A percentile compares a stretch with the other conserved stretches of the same genome.
phyloP scores from a whole-genome alignment of 768 basidiomycete species.

The Paxillus ammoniavirescens region DNA sequence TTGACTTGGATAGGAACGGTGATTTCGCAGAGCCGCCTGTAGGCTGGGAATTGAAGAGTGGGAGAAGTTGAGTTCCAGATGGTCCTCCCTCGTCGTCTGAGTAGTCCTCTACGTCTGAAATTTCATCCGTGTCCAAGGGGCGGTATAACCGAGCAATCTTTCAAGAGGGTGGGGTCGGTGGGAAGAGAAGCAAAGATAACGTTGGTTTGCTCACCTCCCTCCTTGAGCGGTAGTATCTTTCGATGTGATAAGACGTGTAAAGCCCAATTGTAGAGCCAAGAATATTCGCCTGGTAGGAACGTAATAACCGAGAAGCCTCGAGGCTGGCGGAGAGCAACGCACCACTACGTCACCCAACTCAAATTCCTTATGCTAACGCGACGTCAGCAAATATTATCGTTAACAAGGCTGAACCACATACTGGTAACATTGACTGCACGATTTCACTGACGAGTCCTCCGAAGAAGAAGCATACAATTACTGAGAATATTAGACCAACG shows the following conservation, averaged over 20 bases:
- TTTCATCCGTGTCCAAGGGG: conserved; percentile 55
- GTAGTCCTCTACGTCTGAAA: conserved; percentile 52
- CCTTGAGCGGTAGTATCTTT: conserved; percentile 73
- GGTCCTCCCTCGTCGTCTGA: conserved; percentile 42
- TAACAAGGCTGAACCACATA: conserved; percentile 28
- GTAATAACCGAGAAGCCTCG: conserved; percentile 8
- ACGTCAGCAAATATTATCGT: conserved; percentile 1
- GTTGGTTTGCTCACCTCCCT: conserved; percentile 56
- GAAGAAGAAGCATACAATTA: conserved; percentile 69
- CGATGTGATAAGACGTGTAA: conserved; percentile 62
- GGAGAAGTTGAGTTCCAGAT: conserved; percentile 56
- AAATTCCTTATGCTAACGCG: conserved; percentile 62
- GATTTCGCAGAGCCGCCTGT: conserved; percentile 15
- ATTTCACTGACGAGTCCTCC: conserved; percentile 82
- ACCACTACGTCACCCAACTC: conserved; percentile 73
- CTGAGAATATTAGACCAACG: conserved; percentile 65
- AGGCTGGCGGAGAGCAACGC: conserved; percentile 22
- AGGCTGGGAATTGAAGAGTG: conserved; percentile 36
- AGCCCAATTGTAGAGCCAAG: conserved; percentile 72
- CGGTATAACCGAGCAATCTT: conserved; percentile 79
- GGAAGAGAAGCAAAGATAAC: neutral
- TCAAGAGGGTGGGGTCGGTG: neutral
- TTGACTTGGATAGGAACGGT: conserved; percentile 26
- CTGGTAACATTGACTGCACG: conserved; percentile 77
- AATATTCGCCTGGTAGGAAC: conserved; percentile 63